Evolutionary conservation across 768 basidiomycete species (phyloP).

Genomic region (Mycena sanguinolenta): DNA sequence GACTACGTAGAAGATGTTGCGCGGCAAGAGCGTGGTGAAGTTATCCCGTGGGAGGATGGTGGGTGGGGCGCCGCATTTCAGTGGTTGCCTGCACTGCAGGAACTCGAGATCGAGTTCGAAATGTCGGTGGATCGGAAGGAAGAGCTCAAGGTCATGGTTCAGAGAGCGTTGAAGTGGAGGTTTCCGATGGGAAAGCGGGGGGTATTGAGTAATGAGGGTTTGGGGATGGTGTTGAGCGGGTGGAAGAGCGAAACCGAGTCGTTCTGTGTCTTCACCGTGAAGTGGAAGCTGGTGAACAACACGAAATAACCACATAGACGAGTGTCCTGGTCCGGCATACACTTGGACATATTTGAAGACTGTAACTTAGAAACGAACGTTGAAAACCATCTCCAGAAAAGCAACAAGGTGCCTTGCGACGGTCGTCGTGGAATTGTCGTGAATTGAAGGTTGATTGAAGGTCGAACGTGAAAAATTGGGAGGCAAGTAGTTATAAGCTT

Average conservation of each 20-base stretch:
- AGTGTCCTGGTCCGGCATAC: no score
- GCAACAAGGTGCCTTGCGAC: no score
- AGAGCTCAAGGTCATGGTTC: conserved; percentile 14
- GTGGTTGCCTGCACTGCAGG: conserved; percentile 5
- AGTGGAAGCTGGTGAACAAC: conserved; percentile 7
- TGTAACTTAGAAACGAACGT: no score
- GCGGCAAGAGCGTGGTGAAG: conserved; percentile 16
- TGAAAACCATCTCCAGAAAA: no score
- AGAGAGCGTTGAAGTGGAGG: conserved; percentile 21
- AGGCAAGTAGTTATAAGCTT: no score
- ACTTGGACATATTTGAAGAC: no score
- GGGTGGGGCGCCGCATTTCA: conserved; percentile 22
- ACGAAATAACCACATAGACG: no score
- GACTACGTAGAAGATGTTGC: conserved; percentile 5
- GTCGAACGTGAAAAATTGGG: no score
- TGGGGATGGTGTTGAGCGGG: conserved; percentile 4
- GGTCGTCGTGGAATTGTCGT: no score
- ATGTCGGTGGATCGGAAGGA: conserved; percentile 6
- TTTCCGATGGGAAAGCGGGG: conserved; percentile 27
- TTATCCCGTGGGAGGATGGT: conserved; percentile 1
- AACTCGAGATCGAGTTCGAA: conserved; percentile 27
- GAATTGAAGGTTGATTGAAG: no score
- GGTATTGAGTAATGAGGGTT: conserved; percentile 9
- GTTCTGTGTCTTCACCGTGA: conserved; percentile 22
- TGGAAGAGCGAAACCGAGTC: conserved; percentile 4